phyloP scores from a whole-genome alignment of 2,329 filamentous ascomycete species.

The Cercospora citrullina region DNA sequence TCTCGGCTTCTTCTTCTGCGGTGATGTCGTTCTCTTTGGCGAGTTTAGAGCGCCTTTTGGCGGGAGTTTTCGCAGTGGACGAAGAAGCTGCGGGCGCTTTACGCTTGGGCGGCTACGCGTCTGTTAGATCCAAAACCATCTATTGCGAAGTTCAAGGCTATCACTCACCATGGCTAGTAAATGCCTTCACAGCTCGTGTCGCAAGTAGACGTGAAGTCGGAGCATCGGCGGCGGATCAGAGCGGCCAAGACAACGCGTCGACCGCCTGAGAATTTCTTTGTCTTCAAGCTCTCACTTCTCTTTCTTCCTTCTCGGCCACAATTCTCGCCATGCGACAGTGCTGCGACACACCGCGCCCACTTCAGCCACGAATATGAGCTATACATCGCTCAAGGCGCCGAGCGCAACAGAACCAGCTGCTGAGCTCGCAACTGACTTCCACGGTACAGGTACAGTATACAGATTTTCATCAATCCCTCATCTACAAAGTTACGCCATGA shows the following conservation, averaged over 20 bases:
- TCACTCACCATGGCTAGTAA: neutral
- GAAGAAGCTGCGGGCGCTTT: slow-evolving; percentile 31
- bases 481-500: slow-evolving; percentile 18
- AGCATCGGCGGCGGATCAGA: neutral
- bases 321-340: neutral
- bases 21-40: slow-evolving; percentile 88
- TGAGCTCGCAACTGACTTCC: neutral
- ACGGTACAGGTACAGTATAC: slow-evolving; percentile 1
- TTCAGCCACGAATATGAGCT: neutral
- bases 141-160: neutral
- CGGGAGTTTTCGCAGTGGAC: slow-evolving; percentile 34
- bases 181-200: neutral
- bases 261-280: neutral
- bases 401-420: neutral
- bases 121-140: neutral
- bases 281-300: neutral
- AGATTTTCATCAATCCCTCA: neutral
- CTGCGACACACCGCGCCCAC: neutral
- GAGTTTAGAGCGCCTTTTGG: slow-evolving; percentile 75
- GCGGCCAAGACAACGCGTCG: neutral
- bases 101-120: slow-evolving; percentile 34
- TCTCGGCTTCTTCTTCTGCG: slow-evolving; percentile 81
- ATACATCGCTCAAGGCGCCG: neutral
- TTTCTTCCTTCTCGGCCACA: neutral
- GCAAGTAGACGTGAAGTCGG: neutral